Percentiles rank a stretch among this genome's conserved stretches.
Conservation (phyloP, 768 basidiomycete genomes). For the Boletus speciosus region DNA sequence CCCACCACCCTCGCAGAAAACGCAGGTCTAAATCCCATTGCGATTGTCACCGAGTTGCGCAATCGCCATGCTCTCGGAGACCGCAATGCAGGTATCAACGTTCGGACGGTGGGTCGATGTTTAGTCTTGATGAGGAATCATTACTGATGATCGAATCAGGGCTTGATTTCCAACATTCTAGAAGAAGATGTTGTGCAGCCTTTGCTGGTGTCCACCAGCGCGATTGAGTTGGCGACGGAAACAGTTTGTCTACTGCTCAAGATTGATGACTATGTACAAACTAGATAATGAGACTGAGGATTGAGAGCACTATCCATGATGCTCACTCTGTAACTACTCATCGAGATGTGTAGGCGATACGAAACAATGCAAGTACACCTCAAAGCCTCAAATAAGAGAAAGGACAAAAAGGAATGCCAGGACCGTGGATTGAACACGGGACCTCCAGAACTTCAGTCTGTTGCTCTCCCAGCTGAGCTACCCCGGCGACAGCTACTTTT, state of each 20-base stretch:
- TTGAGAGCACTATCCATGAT: neutral
- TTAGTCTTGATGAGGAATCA: neutral
- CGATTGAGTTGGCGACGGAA: slow-evolving; percentile 92
- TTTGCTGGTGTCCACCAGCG: slow-evolving; percentile 90
- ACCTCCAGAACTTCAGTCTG: slow-evolving; percentile 77
- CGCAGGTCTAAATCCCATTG: slow-evolving; percentile 95
- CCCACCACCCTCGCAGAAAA: slow-evolving; percentile 98
- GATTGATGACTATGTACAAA: slow-evolving; percentile 92
- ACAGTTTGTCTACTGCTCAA: slow-evolving; percentile 95
- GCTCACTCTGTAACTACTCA: neutral
- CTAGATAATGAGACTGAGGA: slow-evolving; percentile 43
- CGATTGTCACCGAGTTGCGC: slow-evolving; percentile 95
- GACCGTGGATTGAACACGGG: slow-evolving; percentile 79
- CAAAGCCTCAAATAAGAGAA: neutral
- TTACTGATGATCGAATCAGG: slow-evolving; percentile 44
- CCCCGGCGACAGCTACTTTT: slow-evolving; percentile 37
- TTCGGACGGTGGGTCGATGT: slow-evolving; percentile 71
- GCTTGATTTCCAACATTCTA: slow-evolving; percentile 93
- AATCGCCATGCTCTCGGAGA: slow-evolving; percentile 97
- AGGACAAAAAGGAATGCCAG: slow-evolving; percentile 45
- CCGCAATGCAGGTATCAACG: slow-evolving; percentile 93
- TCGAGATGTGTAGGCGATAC: neutral
- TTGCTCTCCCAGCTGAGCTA: slow-evolving; percentile 78
- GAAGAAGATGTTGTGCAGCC: slow-evolving; percentile 99
- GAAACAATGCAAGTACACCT: neutral